phyloP scores from a whole-genome alignment of 2,329 filamentous ascomycete species.

The Xylariaceae sp. region DNA sequence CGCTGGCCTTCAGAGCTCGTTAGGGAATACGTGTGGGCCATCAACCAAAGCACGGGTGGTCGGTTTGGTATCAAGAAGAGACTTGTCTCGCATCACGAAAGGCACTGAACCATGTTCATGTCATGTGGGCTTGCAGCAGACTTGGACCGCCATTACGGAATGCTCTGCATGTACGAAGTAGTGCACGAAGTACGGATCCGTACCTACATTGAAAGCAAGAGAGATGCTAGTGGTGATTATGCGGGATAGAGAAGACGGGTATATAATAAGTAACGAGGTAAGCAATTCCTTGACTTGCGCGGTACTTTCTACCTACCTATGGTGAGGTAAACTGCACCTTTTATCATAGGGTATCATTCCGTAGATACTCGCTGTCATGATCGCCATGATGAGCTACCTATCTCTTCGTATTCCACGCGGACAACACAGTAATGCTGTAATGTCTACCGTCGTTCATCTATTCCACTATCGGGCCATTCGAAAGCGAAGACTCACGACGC shows the following conservation, averaged over 20 bases:
- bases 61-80: background rate
- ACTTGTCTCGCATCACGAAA: background rate
- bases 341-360: too few relatives aligned
- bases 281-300: too few relatives aligned
- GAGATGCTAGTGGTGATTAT: too few relatives aligned
- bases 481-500: background rate
- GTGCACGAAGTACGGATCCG: too few relatives aligned
- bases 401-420: background rate
- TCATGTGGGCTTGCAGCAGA: background rate
- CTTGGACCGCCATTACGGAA: background rate
- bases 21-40: background rate
- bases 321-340: too few relatives aligned
- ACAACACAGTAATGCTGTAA: background rate
- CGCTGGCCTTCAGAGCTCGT: background rate
- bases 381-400: background rate
- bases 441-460: background rate
- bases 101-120: background rate
- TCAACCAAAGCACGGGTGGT: background rate
- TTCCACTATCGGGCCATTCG: background rate
- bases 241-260: too few relatives aligned
- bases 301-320: too few relatives aligned
- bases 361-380: background rate
- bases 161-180: too few relatives aligned
- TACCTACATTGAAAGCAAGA: too few relatives aligned
- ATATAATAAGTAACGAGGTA: too few relatives aligned